Evolutionary conservation across 805 yeast species (phyloP).

Genomic region (Ogataea nitratoaversa): DNA sequence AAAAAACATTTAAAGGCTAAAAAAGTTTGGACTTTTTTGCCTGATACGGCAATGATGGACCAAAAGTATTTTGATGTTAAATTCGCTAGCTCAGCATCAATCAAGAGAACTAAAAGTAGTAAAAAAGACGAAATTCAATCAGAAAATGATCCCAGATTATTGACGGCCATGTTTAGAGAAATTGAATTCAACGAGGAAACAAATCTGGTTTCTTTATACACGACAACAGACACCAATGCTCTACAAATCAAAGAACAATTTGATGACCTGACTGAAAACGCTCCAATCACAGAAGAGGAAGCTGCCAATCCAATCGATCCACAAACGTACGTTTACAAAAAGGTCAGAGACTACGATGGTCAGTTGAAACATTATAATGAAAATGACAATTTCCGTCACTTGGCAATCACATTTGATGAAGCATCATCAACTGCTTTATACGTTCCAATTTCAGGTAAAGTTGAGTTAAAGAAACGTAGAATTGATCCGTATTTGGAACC

Average conservation of each 20-base stretch:
- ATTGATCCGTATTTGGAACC: conserved; percentile 56
- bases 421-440: conserved; percentile 60
- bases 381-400: conserved; percentile 50
- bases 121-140: conserved; percentile 30
- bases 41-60: conserved; percentile 90
- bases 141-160: conserved; percentile 33
- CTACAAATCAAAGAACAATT: conserved; percentile 38
- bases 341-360: conserved; percentile 79
- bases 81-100: conserved; percentile 54
- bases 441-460: conserved; percentile 71
- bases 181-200: conserved; percentile 61
- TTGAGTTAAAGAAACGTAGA: conserved; percentile 83
- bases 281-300: conserved; percentile 46
- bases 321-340: conserved; percentile 51
- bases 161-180: conserved; percentile 69
- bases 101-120: conserved; percentile 33
- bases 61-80: conserved; percentile 63
- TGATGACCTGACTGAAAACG: conserved; percentile 46
- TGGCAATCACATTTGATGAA: conserved; percentile 60
- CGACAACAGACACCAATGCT: conserved; percentile 41
- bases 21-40: conserved; percentile 73
- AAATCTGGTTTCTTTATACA: conserved; percentile 70
- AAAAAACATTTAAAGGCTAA: conserved; percentile 72
- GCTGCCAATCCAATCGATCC: conserved; percentile 32
- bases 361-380: conserved; percentile 41